A percentile compares a stretch with the other conserved stretches of the same genome.
Conservation (phyloP, 208 protist species). For the Wallacemonas sp. region DNA sequence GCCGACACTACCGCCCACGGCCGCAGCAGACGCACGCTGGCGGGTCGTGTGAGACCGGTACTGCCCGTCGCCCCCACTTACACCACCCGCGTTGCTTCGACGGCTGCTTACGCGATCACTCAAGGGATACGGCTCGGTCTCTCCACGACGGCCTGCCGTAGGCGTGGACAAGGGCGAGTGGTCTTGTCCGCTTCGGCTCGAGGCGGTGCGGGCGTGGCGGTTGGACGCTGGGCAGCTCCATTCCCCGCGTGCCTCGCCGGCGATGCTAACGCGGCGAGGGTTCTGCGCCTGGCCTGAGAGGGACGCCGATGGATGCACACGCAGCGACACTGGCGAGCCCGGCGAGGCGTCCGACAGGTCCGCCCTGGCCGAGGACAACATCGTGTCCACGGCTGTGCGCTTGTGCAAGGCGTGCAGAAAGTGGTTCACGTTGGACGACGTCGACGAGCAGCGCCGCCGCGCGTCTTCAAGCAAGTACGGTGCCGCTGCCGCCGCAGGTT, state of each 20-base stretch:
- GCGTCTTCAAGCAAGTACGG: neutral
- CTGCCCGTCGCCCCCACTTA: neutral
- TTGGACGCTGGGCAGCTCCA: neutral
- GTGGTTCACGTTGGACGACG: neutral
- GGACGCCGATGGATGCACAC: neutral
- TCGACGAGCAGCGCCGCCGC: neutral
- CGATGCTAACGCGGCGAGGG: slow-evolving; percentile 3
- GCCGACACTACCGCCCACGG: too few species aligned
- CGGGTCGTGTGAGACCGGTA: too few species aligned
- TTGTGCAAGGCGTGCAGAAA: slow-evolving; percentile 6
- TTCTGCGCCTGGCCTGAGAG: neutral
- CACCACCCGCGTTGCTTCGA: neutral
- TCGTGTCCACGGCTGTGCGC: neutral
- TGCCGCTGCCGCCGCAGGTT: neutral
- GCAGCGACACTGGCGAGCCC: neutral
- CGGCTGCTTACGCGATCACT: neutral
- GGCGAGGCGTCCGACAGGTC: neutral
- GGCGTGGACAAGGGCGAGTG: neutral
- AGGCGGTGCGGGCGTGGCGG: neutral
- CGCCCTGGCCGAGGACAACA: neutral
- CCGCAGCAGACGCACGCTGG: too few species aligned
- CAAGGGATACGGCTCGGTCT: neutral
- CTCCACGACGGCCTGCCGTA: neutral
- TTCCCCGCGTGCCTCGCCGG: neutral
- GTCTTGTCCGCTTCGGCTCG: neutral